Base-by-base conservation (phyloP, 257 asterid genomes). In the Penstemon newberryi region DNA sequence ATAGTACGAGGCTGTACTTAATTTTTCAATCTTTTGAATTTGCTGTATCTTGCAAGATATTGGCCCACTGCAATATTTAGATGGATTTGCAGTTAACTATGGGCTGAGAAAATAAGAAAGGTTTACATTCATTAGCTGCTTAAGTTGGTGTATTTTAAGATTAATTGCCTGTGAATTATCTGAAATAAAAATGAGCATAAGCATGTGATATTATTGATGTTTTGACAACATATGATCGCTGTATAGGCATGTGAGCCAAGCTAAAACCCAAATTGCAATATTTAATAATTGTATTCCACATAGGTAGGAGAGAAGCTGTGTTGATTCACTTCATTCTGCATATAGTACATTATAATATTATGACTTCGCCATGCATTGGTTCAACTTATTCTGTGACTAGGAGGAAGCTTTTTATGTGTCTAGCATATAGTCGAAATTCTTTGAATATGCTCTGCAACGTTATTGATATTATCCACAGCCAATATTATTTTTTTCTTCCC, bases 391-490 rank as follows among this genome's bases (percentile, higher is more conserved):
- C 8, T 53, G 6, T 62, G 2, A 44, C 41, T n/a, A 36, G 47
- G 42, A 44, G 63, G 41, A 64, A 59, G 19, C 66, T 65, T 58
- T 39, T 57, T 46, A 69, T 60, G n/a, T n/a, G 60, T 37, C 64
- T n/a, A 55, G 60, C 43, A 59, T 60, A 56, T 39, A 13, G 49
- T 45, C 55, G 52, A 50, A 46, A 19, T 54, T 33, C 46, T 25
- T 3, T 12, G 6, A 62, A 42, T 59, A 37, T 46, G 33, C 50
- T 58, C 43, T n/a, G 44, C 39, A 65, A 50, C 43, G 19, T 53
- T 45, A 33, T 56, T 36, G 57, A 50, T 19, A 13, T 18, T 15
- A 12, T 56, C 61, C 40, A 13, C 33, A 36, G 54, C 52, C 11
- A 47, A 56, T 71, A 54, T 1, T 59, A 46, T 59, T 9, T 18